Evolutionary conservation across 106 monocot species (phyloP).

Genomic region (Amphibolis antarctica): DNA sequence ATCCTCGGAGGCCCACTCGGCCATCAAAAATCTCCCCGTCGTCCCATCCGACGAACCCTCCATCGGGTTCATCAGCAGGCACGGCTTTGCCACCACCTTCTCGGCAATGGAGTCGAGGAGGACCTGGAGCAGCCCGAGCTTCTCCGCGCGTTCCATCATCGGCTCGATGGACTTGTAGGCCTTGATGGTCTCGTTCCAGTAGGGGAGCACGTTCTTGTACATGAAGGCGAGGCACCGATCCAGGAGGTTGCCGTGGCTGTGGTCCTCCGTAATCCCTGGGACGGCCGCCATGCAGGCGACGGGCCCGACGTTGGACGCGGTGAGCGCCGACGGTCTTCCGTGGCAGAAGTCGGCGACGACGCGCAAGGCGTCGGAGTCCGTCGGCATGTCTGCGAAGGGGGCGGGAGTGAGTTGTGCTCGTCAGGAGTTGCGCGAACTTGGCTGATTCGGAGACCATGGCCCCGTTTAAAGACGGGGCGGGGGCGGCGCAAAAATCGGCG

Average conservation of each 20-base stretch:
- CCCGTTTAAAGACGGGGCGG: too few species aligned
- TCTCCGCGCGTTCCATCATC: slow-evolving; percentile 5
- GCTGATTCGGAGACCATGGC: slow-evolving; percentile 26
- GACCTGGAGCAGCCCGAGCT: slow-evolving; percentile 17
- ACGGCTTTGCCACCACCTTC: slow-evolving; percentile 21
- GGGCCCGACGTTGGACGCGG: slow-evolving; percentile 17
- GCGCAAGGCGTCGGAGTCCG: slow-evolving; percentile 11
- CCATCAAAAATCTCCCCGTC: slow-evolving; percentile 1
- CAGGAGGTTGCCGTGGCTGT: slow-evolving; percentile 33
- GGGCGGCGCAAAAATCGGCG: too few species aligned
- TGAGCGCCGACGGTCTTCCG: slow-evolving; percentile 11
- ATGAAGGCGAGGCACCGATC: slow-evolving; percentile 14
- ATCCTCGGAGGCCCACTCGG: slow-evolving; percentile 17
- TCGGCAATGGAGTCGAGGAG: slow-evolving; percentile 21
- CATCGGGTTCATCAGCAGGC: slow-evolving; percentile 7
- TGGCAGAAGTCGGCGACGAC: slow-evolving; percentile 28
- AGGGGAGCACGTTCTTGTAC: slow-evolving; percentile 17
- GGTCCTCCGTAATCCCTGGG: slow-evolving; percentile 30
- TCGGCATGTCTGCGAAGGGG: slow-evolving; percentile 12
- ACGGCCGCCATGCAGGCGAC: slow-evolving; percentile 22
- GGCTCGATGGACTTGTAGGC: slow-evolving; percentile 11
- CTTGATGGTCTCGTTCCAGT: slow-evolving; percentile 35
- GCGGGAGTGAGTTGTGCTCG: not conserved
- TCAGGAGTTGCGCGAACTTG: slow-evolving; percentile 21
- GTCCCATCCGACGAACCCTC: not conserved